Conservation (phyloP, 2,329 filamentous ascomycete genomes). For the Ceratocystis colombiana region DNA sequence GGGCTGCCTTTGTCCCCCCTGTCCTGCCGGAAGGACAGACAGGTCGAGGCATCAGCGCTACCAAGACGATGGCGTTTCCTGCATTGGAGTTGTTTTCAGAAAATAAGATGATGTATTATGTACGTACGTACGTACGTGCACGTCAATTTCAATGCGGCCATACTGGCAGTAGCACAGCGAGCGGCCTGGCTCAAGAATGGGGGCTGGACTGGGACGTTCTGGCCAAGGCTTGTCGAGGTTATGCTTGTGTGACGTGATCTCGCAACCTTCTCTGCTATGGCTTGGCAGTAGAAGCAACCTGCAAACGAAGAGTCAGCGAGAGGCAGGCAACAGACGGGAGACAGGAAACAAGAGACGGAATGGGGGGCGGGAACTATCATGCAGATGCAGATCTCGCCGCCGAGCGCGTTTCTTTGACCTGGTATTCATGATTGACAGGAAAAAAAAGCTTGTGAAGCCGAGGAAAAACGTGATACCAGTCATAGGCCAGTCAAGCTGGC, state of each 20-base stretch:
- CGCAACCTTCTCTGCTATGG: neutral
- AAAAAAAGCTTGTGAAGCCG: neutral
- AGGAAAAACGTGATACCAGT: neutral
- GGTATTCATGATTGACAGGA: neutral
- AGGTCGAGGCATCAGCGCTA: too few species aligned
- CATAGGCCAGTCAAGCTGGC: neutral
- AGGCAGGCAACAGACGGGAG: neutral
- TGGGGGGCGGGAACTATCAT: neutral
- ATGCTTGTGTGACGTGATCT: slow-evolving; percentile 7
- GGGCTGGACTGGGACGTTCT: neutral
- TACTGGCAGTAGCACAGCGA: neutral
- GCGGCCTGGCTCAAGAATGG: neutral
- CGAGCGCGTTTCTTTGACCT: neutral
- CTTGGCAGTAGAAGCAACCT: neutral
- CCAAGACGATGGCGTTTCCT: too few species aligned
- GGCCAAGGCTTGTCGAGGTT: neutral
- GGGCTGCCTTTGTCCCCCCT: neutral
- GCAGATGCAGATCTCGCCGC: neutral
- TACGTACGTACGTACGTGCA: neutral
- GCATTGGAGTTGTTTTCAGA: neutral
- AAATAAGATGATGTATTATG: neutral
- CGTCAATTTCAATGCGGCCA: neutral
- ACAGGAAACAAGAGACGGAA: neutral
- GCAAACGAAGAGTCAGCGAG: neutral
- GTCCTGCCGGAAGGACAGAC: too few species aligned